Percentiles rank a stretch among this genome's conserved stretches.
Evolutionary conservation across 805 yeast genomes (phyloP).

Genomic region (Barnettozyma sp.): DNA sequence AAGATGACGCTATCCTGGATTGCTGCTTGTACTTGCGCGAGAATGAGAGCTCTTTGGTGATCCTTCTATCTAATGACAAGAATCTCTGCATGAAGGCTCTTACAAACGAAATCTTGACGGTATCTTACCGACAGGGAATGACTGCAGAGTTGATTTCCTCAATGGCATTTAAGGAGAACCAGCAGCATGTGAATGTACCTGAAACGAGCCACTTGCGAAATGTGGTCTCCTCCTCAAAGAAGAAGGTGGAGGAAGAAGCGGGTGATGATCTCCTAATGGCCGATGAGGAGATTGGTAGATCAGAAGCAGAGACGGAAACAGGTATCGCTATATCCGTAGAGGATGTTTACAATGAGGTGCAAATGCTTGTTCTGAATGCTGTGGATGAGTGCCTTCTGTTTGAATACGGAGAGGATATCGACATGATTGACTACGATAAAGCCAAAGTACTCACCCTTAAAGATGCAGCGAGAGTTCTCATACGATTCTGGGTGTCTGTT

Average conservation of each 20-base stretch:
- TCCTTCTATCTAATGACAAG: conserved; percentile 74
- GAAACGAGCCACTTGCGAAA: too few species aligned
- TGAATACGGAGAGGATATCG: conserved; percentile 51
- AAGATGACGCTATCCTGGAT: conserved; percentile 83
- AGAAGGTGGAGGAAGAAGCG: too few species aligned
- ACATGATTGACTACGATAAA: conserved; percentile 42
- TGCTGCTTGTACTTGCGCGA: conserved; percentile 64
- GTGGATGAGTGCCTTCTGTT: conserved; percentile 44
- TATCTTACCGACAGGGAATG: conserved; percentile 40
- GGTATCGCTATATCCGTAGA: conserved; percentile 15
- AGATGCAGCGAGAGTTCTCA: conserved; percentile 38
- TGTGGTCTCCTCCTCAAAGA: too few species aligned
- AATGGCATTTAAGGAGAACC: conserved; percentile 33
- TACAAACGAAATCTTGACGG: conserved; percentile 57
- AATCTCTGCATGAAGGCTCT: conserved; percentile 77
- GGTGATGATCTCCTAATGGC: conserved; percentile 1
- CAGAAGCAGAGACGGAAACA: too few species aligned
- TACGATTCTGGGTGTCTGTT: conserved; percentile 48
- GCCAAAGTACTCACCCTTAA: conserved; percentile 28
- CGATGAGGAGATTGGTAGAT: too few species aligned
- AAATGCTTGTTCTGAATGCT: conserved; percentile 35
- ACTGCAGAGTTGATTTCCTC: conserved; percentile 40
- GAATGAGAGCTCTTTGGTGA: conserved; percentile 36
- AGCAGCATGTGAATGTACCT: conserved; percentile 1
- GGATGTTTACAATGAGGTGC: conserved; percentile 36